A percentile compares a stretch with the other conserved stretches of the same genome.
These are phyloP conservation scores for Eimeria falciformis DNA, from an alignment of 169 alveolate species.

Conservation along the genomic window DNA sequence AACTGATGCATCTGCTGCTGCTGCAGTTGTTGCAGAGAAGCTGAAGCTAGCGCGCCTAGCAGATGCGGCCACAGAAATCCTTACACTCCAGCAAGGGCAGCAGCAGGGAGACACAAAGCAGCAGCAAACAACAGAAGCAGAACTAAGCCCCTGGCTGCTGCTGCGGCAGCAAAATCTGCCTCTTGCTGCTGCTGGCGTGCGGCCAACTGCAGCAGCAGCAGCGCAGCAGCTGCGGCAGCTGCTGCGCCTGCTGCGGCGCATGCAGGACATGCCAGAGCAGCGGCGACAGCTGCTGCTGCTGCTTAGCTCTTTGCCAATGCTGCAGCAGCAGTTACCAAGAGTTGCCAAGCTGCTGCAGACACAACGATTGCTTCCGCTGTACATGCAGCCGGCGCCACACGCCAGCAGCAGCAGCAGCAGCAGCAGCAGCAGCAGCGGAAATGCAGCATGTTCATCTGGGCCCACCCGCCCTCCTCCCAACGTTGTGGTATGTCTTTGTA, in stretches of 20 bases:
- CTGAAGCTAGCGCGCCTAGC: constrained; percentile 51
- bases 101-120: not conserved
- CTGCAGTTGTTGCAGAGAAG: constrained; percentile 9
- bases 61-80: constrained; percentile 43
- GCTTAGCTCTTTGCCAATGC: constrained; percentile 49
- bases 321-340: constrained; percentile 65
- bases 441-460: not conserved
- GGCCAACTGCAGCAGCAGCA: constrained; percentile 36
- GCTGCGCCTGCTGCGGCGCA: not conserved
- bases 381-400: constrained; percentile 41
- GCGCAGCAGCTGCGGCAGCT: constrained; percentile 48
- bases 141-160: constrained; percentile 62
- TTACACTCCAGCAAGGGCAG: not conserved
- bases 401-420: constrained; percentile 15
- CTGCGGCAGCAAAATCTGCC: constrained; percentile 53
- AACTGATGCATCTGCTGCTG: constrained; percentile 41
- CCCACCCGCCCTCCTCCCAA: constrained; percentile 36
- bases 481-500: constrained; percentile 19
- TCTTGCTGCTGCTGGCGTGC: constrained; percentile 54
- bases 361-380: constrained; percentile 45
- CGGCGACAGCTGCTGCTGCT: constrained; percentile 53
- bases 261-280: constrained; percentile 49
- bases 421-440: constrained; percentile 56
- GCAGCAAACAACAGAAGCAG: constrained; percentile 24
- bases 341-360: constrained; percentile 54